Conservation (phyloP, 108 stramenopile genomes). For the Bacterosira constricta region DNA sequence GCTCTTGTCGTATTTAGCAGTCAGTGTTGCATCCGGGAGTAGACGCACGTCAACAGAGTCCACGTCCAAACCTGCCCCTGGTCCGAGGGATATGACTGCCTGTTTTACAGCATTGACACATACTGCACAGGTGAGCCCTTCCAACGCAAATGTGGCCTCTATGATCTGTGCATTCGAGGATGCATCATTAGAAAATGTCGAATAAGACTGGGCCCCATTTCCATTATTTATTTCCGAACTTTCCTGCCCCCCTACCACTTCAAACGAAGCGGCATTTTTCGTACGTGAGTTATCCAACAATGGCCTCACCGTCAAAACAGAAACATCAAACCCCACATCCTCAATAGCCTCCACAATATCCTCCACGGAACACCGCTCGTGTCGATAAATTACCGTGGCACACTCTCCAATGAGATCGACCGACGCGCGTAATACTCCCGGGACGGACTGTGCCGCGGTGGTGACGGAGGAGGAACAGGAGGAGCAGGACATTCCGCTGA, state of each 20-base stretch:
- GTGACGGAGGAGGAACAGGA: conserved; percentile 54
- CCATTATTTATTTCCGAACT: not conserved
- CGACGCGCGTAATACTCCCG: conserved; percentile 15
- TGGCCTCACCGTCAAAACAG: conserved; percentile 18
- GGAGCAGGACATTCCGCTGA: conserved; percentile 57
- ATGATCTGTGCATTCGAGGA: not conserved
- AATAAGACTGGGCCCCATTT: conserved; percentile 14
- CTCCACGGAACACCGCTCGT: conserved; percentile 7
- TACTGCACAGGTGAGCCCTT: conserved; percentile 51
- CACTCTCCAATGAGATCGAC: conserved; percentile 41
- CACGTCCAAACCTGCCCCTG: conserved; percentile 24
- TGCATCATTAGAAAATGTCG: not conserved
- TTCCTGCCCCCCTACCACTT: not conserved
- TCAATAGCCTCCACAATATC: conserved; percentile 36
- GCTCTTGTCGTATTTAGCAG: conserved; percentile 7
- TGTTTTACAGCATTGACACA: conserved; percentile 44
- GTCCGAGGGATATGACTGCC: conserved; percentile 33
- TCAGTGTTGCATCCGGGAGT: conserved; percentile 50
- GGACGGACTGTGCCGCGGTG: conserved; percentile 20
- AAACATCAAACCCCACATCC: conserved; percentile 43
- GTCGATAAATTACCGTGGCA: conserved; percentile 18
- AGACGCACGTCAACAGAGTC: conserved; percentile 48
- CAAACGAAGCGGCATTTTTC: too few species aligned
- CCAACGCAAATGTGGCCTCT: conserved; percentile 48
- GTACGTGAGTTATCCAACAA: too few species aligned